Percentiles rank a stretch among this genome's conserved stretches.
phyloP scores from a whole-genome alignment of 1,284 basidiomycete species.

The Ceratobasidium sp. region DNA sequence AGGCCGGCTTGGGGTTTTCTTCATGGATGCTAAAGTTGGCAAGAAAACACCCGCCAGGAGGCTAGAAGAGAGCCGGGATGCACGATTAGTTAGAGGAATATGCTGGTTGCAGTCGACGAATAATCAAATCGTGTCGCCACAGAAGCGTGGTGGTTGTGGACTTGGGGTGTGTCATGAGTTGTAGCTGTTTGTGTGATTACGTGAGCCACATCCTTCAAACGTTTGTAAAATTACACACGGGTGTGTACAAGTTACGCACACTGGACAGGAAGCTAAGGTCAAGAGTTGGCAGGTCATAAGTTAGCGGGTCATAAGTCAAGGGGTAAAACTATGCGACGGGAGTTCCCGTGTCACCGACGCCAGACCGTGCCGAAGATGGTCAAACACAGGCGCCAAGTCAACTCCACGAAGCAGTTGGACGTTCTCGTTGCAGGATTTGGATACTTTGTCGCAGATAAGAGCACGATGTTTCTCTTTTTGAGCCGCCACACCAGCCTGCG shows the following conservation, averaged over 20 bases:
- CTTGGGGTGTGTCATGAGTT: no score
- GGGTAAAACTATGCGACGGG: background rate
- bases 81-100: no score
- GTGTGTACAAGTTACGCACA: no score
- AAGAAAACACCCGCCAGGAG: background rate
- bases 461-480: slow-evolving; percentile 30
- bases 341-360: slow-evolving; percentile 6
- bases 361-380: slow-evolving; percentile 26
- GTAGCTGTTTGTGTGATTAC: no score
- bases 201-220: no score
- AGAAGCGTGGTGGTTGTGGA: no score
- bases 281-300: background rate
- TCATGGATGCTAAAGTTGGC: background rate
- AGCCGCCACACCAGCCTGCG: slow-evolving; percentile 26
- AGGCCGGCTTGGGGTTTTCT: background rate
- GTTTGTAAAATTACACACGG: no score
- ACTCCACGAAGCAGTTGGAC: slow-evolving; percentile 15
- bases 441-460: slow-evolving; percentile 2
- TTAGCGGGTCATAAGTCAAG: background rate
- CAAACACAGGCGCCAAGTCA: slow-evolving; percentile 30
- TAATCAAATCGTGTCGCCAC: no score
- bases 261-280: background rate
- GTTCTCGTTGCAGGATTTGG: background rate
- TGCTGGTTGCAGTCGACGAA: no score
- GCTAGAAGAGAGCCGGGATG: no score